Evolutionary conservation across 2,329 filamentous ascomycete species (phyloP).

Genomic region (Emmonsiellopsis sp.): DNA sequence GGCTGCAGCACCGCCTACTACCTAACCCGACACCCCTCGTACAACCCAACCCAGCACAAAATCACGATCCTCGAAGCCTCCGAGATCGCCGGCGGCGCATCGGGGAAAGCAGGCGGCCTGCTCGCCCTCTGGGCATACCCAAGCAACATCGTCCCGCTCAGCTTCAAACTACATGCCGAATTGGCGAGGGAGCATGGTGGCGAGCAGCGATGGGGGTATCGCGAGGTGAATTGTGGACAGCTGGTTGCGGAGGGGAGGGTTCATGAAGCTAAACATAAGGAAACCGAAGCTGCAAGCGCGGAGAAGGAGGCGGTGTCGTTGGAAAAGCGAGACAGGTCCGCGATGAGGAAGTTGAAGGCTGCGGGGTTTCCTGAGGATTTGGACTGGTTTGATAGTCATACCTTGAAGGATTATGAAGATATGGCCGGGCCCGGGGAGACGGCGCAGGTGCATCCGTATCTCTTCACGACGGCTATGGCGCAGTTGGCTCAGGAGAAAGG

Average conservation of each 20-base stretch:
- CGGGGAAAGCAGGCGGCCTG: conserved; percentile 87
- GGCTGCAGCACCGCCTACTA: conserved; percentile 88
- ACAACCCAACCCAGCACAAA: conserved; percentile 61
- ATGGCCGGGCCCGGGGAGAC: conserved; percentile 78
- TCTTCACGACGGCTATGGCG: conserved; percentile 81
- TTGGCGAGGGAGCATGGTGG: conserved; percentile 78
- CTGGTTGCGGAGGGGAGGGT: conserved; percentile 43
- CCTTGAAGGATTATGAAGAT: conserved; percentile 61
- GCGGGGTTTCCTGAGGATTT: conserved; percentile 64
- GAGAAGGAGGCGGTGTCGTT: conserved; percentile 38
- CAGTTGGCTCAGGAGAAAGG: conserved; percentile 62
- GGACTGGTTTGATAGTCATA: conserved; percentile 68
- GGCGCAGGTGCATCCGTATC: conserved; percentile 85
- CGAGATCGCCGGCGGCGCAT: conserved; percentile 79
- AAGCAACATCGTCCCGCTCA: conserved; percentile 69
- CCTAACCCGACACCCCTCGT: conserved; percentile 74
- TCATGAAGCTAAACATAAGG: conserved; percentile 16
- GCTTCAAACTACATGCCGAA: conserved; percentile 72
- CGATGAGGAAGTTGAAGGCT: conserved; percentile 42
- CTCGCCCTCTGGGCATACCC: conserved; percentile 91
- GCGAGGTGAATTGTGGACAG: conserved; percentile 65
- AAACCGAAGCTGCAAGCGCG: conserved; percentile 12
- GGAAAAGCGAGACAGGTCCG: conserved; percentile 46
- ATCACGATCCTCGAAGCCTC: conserved; percentile 83
- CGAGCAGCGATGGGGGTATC: conserved; percentile 73